Base-by-base conservation (phyloP, 2,329 filamentous ascomycete species). In the Neurospora sp. region DNA sequence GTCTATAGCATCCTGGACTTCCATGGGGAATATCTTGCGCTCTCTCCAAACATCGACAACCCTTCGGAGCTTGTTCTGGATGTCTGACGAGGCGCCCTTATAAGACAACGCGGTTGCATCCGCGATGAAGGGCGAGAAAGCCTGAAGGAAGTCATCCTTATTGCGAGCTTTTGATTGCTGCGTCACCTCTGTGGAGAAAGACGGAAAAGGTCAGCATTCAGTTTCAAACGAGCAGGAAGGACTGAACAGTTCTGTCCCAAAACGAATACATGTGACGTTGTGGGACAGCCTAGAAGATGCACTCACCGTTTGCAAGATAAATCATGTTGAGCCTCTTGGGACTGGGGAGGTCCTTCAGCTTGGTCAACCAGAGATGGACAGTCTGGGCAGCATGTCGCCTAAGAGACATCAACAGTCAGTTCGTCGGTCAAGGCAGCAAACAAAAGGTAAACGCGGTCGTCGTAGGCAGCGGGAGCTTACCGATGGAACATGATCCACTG, bases 401-500 rank as follows among this genome's bases (percentile, higher is more conserved):
- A 70, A 68, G 70, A 72, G 72, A 36, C 52, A 62, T 62, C 67
- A 39, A 66, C 68, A 70, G 75, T 81, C 74, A 82, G 80, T 72
- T 36, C 12, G 23, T 33, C 52, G 52, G 52, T 62, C 28, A 8
- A 68, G 73, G 67, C 39, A 40, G 67, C 71, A 70, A 68, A 62
- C 68, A 65, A 40, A 6, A 57, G 37, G 3, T 17, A 17, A 57
- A 66, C n/a, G 37, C 23, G 67, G 68, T 52, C 40, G 66, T 66
- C 4, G 12, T 41, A 28, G 52, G 52, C 36, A 17, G 23, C 39
- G 70, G 70, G 67, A 11, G 74, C 79, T 72, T 89, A 97, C 93
- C 93, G 91, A 82, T 99, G 95, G 80, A 99, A 99, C 91, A 99
- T 96, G 72, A 99, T 96, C 96, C 96, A 99, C 89, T 98, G 95